A percentile compares a stretch with the other conserved stretches of the same genome.
Conservation (phyloP, 208 protist species). For the Acanthamoeba triangularis region DNA sequence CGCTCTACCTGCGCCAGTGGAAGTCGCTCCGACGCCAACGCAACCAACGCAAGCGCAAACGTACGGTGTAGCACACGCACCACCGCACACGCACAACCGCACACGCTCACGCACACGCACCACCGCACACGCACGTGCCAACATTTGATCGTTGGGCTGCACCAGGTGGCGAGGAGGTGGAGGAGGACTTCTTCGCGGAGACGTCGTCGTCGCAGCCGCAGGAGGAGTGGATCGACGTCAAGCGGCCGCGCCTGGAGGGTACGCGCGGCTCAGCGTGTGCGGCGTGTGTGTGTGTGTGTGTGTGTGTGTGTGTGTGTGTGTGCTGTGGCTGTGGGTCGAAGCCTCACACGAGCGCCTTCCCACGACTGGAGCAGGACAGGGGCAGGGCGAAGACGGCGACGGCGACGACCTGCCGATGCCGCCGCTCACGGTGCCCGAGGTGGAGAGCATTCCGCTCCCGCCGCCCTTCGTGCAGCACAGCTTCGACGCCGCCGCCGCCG, state of each 20-base stretch:
- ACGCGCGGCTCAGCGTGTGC: neutral
- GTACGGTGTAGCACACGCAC: neutral
- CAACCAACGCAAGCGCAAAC: conserved; percentile 9
- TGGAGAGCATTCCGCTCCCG: conserved; percentile 20
- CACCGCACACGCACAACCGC: too few relatives aligned
- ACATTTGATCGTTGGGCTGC: neutral
- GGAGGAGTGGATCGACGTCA: conserved; percentile 32
- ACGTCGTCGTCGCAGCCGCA: neutral
- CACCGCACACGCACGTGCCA: too few relatives aligned
- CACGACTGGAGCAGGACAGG: neutral
- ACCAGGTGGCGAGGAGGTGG: neutral
- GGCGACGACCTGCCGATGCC: neutral
- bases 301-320: too few relatives aligned
- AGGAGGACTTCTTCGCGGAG: neutral
- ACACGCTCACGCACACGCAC: too few relatives aligned
- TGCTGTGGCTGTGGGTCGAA: too few relatives aligned
- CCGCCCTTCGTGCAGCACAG: conserved; percentile 6
- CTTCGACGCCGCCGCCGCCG: neutral
- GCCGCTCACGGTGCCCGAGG: neutral
- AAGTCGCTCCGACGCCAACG: neutral
- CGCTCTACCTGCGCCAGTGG: conserved; percentile 14
- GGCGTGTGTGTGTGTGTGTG: too few relatives aligned
- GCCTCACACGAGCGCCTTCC: too few relatives aligned
- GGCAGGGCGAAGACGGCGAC: neutral
- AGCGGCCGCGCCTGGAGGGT: neutral